Evolutionary conservation across 2,329 filamentous ascomycete species (phyloP).

Genomic region (Cytospora leucostoma): DNA sequence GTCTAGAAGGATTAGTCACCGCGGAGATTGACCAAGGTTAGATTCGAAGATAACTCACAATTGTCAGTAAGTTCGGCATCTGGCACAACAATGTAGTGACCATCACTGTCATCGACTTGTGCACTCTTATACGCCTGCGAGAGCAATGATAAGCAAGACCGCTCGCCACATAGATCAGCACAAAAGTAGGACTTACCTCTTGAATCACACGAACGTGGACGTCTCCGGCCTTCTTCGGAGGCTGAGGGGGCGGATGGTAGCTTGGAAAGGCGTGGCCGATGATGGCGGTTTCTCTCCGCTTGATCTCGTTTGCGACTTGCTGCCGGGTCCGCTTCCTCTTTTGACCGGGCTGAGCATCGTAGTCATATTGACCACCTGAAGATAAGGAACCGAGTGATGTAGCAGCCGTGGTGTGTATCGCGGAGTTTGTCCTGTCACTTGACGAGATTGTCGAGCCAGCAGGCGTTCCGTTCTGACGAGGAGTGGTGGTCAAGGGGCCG

Average conservation of each 20-base stretch:
- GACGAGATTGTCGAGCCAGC: slow-evolving; percentile 70
- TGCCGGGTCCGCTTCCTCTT: slow-evolving; percentile 87
- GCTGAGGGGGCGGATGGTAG: slow-evolving; percentile 85
- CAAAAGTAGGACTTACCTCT: slow-evolving; percentile 57
- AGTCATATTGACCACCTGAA: slow-evolving; percentile 64
- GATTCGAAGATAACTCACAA: slow-evolving; percentile 62
- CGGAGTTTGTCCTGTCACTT: slow-evolving; percentile 80
- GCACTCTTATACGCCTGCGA: slow-evolving; percentile 49
- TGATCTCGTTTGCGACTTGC: slow-evolving; percentile 79
- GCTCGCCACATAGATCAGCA: background rate
- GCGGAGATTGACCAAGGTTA: background rate
- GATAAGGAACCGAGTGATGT: slow-evolving; percentile 78
- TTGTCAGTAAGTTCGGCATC: slow-evolving; percentile 83
- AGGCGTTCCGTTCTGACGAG: slow-evolving; percentile 65
- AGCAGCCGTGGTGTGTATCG: slow-evolving; percentile 81
- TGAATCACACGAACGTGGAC: slow-evolving; percentile 64
- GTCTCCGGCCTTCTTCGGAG: slow-evolving; percentile 86
- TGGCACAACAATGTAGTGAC: slow-evolving; percentile 91
- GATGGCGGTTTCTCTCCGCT: slow-evolving; percentile 71
- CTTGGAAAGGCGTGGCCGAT: slow-evolving; percentile 71
- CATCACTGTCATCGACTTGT: slow-evolving; percentile 94
- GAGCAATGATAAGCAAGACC: slow-evolving; percentile 10
- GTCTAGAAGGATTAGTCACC: slow-evolving; percentile 56
- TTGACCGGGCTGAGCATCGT: slow-evolving; percentile 70
- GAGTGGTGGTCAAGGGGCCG: slow-evolving; percentile 63